Conservation (phyloP, 2,329 filamentous ascomycete species). For the Furcasterigmium furcatum region DNA sequence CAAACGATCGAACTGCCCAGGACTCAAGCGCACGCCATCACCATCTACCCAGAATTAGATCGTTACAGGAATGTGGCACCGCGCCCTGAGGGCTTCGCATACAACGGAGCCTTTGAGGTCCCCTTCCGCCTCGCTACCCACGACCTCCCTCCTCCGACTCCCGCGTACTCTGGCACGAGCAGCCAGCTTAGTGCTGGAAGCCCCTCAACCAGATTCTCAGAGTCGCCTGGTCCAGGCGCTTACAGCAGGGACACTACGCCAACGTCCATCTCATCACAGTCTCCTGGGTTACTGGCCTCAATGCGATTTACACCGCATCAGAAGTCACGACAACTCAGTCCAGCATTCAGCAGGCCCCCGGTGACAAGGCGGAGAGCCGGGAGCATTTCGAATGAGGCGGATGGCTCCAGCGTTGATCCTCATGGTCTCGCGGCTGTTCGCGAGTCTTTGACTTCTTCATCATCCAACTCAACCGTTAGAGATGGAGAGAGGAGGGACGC, state of each 20-base stretch:
- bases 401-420: slow-evolving; percentile 41
- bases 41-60: slow-evolving; percentile 59
- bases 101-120: slow-evolving; percentile 36
- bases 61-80: slow-evolving; percentile 48
- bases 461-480: slow-evolving; percentile 66
- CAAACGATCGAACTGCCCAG: slow-evolving; percentile 38
- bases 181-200: slow-evolving; percentile 58
- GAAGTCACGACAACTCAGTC: slow-evolving; percentile 48
- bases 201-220: slow-evolving; percentile 73
- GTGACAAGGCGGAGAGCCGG: slow-evolving; percentile 56
- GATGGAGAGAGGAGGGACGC: slow-evolving; percentile 35
- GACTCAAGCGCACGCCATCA: slow-evolving; percentile 34
- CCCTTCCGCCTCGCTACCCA: slow-evolving; percentile 59
- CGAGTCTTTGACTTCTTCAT: slow-evolving; percentile 70
- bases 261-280: slow-evolving; percentile 74
- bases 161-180: slow-evolving; percentile 56
- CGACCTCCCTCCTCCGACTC: slow-evolving; percentile 64
- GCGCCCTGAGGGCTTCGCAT: slow-evolving; percentile 29
- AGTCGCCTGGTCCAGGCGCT: slow-evolving; percentile 63
- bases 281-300: slow-evolving; percentile 56
- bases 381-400: slow-evolving; percentile 50
- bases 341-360: slow-evolving; percentile 53
- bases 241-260: slow-evolving; percentile 79
- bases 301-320: slow-evolving; percentile 42
- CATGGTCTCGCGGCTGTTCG: slow-evolving; percentile 62